Evolutionary conservation across 2,329 filamentous ascomycete genomes (phyloP).

Genomic region (Aspergillus sp.): DNA sequence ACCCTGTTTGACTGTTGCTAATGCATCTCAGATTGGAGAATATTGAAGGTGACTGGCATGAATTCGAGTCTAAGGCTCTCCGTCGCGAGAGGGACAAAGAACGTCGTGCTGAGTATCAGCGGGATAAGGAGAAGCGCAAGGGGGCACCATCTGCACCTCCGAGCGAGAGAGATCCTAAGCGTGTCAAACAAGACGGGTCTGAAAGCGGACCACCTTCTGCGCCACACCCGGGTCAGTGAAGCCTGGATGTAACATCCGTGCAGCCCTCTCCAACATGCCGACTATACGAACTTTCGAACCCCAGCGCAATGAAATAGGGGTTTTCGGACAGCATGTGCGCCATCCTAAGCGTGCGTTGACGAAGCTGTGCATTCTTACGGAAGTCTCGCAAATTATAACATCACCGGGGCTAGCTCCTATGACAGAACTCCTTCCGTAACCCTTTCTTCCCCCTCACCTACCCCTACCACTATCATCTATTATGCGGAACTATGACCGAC

Average conservation of each 20-base stretch:
- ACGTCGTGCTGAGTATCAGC: constrained; percentile 48
- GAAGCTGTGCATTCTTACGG: not conserved
- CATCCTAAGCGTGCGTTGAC: not conserved
- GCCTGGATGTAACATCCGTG: not conserved
- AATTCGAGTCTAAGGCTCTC: constrained; percentile 94
- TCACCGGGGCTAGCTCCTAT: not conserved
- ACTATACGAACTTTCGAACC: not conserved
- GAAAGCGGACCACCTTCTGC: constrained; percentile 17
- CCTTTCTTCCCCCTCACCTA: not conserved
- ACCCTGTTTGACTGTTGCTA: constrained; percentile 3
- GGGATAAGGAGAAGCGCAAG: constrained; percentile 54
- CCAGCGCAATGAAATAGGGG: not conserved
- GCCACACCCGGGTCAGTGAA: constrained; percentile 11
- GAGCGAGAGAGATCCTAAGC: constrained; percentile 45
- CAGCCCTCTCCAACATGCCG: not conserved
- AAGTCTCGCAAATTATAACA: not conserved
- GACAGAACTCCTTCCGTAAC: not conserved
- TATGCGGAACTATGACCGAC: not conserved
- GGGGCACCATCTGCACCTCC: constrained; percentile 35
- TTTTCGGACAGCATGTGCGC: not conserved
- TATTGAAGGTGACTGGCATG: constrained; percentile 94
- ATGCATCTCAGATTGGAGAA: constrained; percentile 63
- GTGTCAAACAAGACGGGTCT: constrained; percentile 33
- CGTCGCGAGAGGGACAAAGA: constrained; percentile 78
- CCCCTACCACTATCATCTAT: not conserved